phyloP scores from a whole-genome alignment of 2,329 filamentous ascomycete genomes.

The Aspergillus ochraceoroseus region DNA sequence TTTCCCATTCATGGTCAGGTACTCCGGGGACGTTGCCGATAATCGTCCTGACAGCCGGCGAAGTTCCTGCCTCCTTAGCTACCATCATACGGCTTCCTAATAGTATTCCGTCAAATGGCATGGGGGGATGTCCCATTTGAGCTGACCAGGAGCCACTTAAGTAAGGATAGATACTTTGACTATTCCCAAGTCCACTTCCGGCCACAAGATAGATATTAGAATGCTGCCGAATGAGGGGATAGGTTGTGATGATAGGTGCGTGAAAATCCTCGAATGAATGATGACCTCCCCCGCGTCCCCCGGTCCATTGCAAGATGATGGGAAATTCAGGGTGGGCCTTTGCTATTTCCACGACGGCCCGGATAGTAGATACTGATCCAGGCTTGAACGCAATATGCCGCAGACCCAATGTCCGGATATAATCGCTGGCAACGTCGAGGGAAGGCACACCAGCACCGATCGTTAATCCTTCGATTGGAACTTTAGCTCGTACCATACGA shows the following conservation, averaged over 20 bases:
- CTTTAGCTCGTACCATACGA: slow-evolving; percentile 63
- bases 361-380: slow-evolving; percentile 80
- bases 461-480: slow-evolving; percentile 82
- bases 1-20: slow-evolving; percentile 75
- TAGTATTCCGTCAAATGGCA: slow-evolving; percentile 89
- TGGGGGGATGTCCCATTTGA: slow-evolving; percentile 78
- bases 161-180: slow-evolving; percentile 88
- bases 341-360: slow-evolving; percentile 84
- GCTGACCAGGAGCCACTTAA: slow-evolving; percentile 84
- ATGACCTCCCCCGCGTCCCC: slow-evolving; percentile 86
- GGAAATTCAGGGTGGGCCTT: slow-evolving; percentile 92
- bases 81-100: slow-evolving; percentile 95
- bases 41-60: slow-evolving; percentile 73
- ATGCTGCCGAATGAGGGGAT: slow-evolving; percentile 64
- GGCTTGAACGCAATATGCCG: slow-evolving; percentile 96
- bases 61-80: slow-evolving; percentile 85
- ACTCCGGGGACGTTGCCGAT: slow-evolving; percentile 77
- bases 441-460: slow-evolving; percentile 93
- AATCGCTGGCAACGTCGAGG: slow-evolving; percentile 86
- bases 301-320: slow-evolving; percentile 92
- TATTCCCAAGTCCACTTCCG: slow-evolving; percentile 84
- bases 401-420: slow-evolving; percentile 85
- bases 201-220: slow-evolving; percentile 84
- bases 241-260: slow-evolving; percentile 83
- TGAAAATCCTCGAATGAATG: slow-evolving; percentile 97